Base-by-base conservation (phyloP, 768 basidiomycete species). In the Cantharellus anzutake region DNA sequence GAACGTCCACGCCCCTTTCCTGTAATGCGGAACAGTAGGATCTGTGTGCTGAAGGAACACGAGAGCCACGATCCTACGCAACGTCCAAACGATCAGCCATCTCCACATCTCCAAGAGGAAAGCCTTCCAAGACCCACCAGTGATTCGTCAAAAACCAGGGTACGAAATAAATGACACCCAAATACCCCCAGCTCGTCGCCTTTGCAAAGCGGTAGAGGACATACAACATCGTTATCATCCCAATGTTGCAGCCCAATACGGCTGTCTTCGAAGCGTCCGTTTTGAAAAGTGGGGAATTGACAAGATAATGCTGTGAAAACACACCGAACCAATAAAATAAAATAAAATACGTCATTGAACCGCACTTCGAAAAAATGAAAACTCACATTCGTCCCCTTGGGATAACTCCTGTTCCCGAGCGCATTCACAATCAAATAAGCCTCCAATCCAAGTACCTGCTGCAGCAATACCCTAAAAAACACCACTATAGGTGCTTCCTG, bases 21-120 rank as follows among this genome's bases (percentile, higher is more conserved):
- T 85, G 77, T 96, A 97, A 73, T 97, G 94, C 55, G 93, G 93
- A 51, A 98, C 79, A 53, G 85, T 70, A n/a, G 93, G 90, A 73
- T 97, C 94, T 66, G 94, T 97, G 76, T 99, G 94, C 35, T 55
- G 52, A 7, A 55, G 14, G 52, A 55, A 55, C 11, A 55, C 52
- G 1, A 55, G 52, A 37, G 52, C 52, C 14, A 55, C 52, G 52
- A 55, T 55, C 44, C 44, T 48, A 48, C 11, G 29, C 20, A 29
- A 29, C 20, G 20, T 29, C 20, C 1, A 11, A 48, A 11, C 44
- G 29, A 48, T 11, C 29, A 11, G 44, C 44, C 44, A 48, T 48
- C 44, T 11, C 11, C 29, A 0, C 44, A 48, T 29, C 11, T 11
- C 44, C 11, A 11, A 48, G 29, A 11, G 29, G 11, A 48, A 11